Percentiles rank a stretch among this genome's conserved stretches.
phyloP scores from a whole-genome alignment of 768 basidiomycete genomes.

The Gloeophyllum trabeum region DNA sequence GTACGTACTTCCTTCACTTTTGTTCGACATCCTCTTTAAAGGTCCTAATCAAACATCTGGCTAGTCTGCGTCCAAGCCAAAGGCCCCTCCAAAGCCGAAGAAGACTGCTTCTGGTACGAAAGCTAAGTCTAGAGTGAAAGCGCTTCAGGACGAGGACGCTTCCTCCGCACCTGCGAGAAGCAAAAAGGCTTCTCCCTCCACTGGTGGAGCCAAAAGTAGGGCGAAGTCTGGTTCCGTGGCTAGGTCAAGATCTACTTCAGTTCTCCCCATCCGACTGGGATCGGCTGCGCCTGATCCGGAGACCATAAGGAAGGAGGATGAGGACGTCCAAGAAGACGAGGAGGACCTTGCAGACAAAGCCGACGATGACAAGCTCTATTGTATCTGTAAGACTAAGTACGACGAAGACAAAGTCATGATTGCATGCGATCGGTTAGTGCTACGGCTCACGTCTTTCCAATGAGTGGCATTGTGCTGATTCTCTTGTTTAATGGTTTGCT shows the following conservation, averaged over 20 bases:
- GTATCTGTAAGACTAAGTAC: slow-evolving; percentile 79
- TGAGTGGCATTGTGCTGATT: too few species aligned
- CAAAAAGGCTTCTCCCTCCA: not conserved
- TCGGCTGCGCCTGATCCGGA: slow-evolving; percentile 25
- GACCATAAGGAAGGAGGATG: slow-evolving; percentile 38
- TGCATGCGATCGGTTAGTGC: slow-evolving; percentile 75
- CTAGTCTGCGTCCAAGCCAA: slow-evolving; percentile 17
- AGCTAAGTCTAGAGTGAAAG: not conserved
- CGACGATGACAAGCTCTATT: slow-evolving; percentile 67
- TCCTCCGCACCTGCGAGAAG: not conserved
- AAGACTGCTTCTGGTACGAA: not conserved
- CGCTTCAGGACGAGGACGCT: not conserved
- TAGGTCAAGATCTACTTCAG: slow-evolving; percentile 63
- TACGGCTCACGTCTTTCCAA: slow-evolving; percentile 5
- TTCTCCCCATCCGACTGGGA: slow-evolving; percentile 35
- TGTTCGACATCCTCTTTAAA: too few species aligned
- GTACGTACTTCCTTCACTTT: too few species aligned
- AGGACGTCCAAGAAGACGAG: slow-evolving; percentile 24
- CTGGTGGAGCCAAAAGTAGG: not conserved
- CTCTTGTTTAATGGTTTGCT: slow-evolving; percentile 1
- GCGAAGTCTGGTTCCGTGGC: slow-evolving; percentile 17
- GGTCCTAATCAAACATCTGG: too few species aligned
- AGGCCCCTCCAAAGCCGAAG: slow-evolving; percentile 7
- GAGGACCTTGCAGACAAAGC: slow-evolving; percentile 28
- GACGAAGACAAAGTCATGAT: slow-evolving; percentile 88